A percentile compares a stretch with the other conserved stretches of the same genome.
These are phyloP conservation scores for Debaryomyces maramus DNA, from an alignment of 805 yeast genomes.

Conservation along the genomic window DNA sequence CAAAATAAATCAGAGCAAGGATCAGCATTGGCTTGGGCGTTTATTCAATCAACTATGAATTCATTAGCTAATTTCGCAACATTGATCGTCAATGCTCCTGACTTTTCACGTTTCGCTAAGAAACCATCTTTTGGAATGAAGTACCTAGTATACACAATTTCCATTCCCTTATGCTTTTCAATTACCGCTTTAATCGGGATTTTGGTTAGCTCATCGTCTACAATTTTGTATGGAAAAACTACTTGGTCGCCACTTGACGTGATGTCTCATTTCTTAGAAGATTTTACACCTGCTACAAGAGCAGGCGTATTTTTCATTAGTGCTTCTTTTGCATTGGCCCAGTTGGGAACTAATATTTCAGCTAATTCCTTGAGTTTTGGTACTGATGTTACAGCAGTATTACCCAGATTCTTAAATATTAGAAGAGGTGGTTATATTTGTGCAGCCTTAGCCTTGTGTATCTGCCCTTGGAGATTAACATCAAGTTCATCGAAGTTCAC, in stretches of 20 bases:
- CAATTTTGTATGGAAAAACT: conserved; percentile 62
- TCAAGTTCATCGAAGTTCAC: conserved; percentile 41
- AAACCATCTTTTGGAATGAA: conserved; percentile 40
- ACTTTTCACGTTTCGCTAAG: conserved; percentile 80
- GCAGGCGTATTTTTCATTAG: conserved; percentile 45
- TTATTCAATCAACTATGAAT: conserved; percentile 74
- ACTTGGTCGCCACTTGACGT: conserved; percentile 87
- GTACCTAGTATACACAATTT: conserved; percentile 47
- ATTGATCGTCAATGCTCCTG: conserved; percentile 85
- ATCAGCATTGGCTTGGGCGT: conserved; percentile 76
- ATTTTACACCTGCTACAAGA: conserved; percentile 38
- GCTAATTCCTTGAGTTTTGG: conserved; percentile 45
- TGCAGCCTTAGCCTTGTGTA: conserved; percentile 38
- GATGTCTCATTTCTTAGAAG: conserved; percentile 56
- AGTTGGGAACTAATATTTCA: conserved; percentile 42
- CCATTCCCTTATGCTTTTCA: conserved; percentile 78
- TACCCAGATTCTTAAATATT: conserved; percentile 41
- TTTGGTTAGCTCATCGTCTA: conserved; percentile 77
- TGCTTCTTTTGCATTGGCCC: conserved; percentile 42
- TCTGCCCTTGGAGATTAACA: conserved; percentile 45
- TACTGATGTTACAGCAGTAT: conserved; percentile 41
- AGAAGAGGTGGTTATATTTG: conserved; percentile 44
- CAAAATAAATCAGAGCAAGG: conserved; percentile 53
- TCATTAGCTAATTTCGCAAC: conserved; percentile 85
- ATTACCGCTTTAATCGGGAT: conserved; percentile 84